Evolutionary conservation across 805 yeast species (phyloP).

Genomic region (Yamadazyma sp.): DNA sequence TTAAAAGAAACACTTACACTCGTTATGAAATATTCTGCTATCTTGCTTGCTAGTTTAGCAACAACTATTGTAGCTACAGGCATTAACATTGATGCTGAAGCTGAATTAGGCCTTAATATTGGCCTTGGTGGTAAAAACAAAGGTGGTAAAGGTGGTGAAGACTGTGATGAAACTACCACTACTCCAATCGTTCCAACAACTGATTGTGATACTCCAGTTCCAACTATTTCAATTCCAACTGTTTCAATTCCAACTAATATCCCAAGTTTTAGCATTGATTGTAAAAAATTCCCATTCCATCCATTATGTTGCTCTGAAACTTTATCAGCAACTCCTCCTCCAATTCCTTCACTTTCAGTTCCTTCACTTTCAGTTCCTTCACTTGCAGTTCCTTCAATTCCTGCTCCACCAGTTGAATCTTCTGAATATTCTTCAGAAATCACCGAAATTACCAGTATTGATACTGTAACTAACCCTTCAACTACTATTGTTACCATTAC

Average conservation of each 20-base stretch:
- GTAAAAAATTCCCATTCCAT: neutral
- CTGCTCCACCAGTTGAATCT: conserved; percentile 3
- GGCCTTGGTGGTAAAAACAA: neutral
- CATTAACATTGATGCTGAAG: neutral
- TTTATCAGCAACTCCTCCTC: neutral
- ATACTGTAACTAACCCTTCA: conserved; percentile 19
- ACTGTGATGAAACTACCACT: conserved; percentile 1
- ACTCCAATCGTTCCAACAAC: conserved; percentile 5
- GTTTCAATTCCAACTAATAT: neutral
- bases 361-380: conserved; percentile 1
- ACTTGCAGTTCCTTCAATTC: neutral
- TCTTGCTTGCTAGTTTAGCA: neutral
- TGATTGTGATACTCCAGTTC: conserved; percentile 3
- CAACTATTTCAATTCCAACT: neutral
- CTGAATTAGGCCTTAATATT: neutral
- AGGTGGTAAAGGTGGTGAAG: neutral
- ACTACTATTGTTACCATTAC: neutral
- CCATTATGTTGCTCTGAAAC: neutral
- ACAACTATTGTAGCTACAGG: conserved; percentile 1
- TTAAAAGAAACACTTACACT: neutral
- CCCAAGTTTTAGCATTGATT: too few species aligned
- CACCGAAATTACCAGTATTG: conserved; percentile 6
- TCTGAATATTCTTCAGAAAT: neutral
- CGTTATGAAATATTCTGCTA: conserved; percentile 2
- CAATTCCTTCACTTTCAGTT: conserved; percentile 1